Evolutionary conservation across 208 protist species (phyloP), one percentile per base, ranked within the genome.

Genomic region (Leishmania aethiopica): DNA sequence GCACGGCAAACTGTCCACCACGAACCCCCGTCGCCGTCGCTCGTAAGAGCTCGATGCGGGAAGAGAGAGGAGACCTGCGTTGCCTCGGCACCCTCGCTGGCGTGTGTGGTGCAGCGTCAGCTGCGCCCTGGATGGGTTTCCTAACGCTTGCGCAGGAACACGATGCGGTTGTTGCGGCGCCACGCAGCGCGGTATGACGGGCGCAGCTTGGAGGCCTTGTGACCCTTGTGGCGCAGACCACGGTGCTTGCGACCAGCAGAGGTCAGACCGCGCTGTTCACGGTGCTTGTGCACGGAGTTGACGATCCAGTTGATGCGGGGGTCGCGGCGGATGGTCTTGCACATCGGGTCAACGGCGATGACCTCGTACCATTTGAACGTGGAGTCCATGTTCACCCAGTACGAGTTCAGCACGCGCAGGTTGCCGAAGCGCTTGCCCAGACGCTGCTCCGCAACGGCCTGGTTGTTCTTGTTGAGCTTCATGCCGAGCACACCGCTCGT

Each of bases 291-390:
- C 64, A 98, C 94, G 70, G 98, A 84, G 78, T 97, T 97, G 86
- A 94, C 94, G 92, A 99, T 99, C 99, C 99, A 99, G 98, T 99
- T 99, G 91, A 99, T 99, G 86, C 95, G 91, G 55, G 99, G 97
- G 86, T 99, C 99, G 77, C 95, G 87, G 87, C 99, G 98, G 95
- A 99, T 99, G 57, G 97, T 97, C 84, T 94, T 93, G 96, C 99
- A 98, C 79, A 93, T 91, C 75, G 99, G 98, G 96, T 99, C 99
- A 45, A 99, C 98, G 67, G 99, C 90, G 88, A 99, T 99, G 86
- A 99, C 96, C 95, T 99, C 99, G 85, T 96, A 99, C 94, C 96
- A 99, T 90, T 99, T 99, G 96, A 98, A 99, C 81, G 95, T 98
- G 62, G 96, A 95, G 89, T 99, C 99, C 93, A 96, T 89, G 84